Conservation (phyloP, 1,284 basidiomycete species). For the Irpex sp. region DNA sequence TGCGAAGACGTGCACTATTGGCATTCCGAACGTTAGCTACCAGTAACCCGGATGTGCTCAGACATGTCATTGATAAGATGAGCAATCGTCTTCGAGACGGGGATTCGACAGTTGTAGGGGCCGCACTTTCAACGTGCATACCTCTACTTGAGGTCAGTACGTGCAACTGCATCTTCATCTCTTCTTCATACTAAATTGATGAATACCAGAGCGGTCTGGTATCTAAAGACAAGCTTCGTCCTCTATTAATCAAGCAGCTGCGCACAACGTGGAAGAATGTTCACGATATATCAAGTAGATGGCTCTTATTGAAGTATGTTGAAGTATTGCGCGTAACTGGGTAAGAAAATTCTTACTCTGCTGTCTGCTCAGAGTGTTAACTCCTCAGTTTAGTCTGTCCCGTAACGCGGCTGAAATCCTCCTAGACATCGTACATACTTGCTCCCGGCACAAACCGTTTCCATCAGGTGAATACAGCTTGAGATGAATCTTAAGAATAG, state of each 20-base stretch:
- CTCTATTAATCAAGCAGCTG: constrained; percentile 4
- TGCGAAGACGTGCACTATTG: constrained; percentile 59
- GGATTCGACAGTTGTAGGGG: constrained; percentile 42
- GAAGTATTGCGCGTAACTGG: constrained; percentile 18
- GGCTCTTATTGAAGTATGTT: constrained; percentile 22
- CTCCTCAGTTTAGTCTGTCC: neutral
- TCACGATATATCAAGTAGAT: constrained; percentile 9
- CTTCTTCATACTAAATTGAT: neutral
- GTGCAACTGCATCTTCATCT: neutral
- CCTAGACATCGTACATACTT: constrained; percentile 1
- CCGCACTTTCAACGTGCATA: constrained; percentile 39
- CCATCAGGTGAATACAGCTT: constrained; percentile 1
- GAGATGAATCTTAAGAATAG: neutral
- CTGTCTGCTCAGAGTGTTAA: neutral
- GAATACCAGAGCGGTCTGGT: constrained; percentile 10
- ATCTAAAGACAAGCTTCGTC: constrained; percentile 10
- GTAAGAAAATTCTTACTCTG: constrained; percentile 15
- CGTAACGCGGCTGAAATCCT: neutral
- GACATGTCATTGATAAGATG: constrained; percentile 39
- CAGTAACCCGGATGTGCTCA: constrained; percentile 45
- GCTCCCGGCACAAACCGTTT: neutral
- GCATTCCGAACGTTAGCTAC: constrained; percentile 53
- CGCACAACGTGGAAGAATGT: constrained; percentile 5
- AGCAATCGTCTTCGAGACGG: constrained; percentile 44
- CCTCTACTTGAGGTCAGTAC: constrained; percentile 24